These are phyloP conservation scores for Petrea volubilis DNA, from an alignment of 257 asterid species.

Conservation along the genomic window DNA sequence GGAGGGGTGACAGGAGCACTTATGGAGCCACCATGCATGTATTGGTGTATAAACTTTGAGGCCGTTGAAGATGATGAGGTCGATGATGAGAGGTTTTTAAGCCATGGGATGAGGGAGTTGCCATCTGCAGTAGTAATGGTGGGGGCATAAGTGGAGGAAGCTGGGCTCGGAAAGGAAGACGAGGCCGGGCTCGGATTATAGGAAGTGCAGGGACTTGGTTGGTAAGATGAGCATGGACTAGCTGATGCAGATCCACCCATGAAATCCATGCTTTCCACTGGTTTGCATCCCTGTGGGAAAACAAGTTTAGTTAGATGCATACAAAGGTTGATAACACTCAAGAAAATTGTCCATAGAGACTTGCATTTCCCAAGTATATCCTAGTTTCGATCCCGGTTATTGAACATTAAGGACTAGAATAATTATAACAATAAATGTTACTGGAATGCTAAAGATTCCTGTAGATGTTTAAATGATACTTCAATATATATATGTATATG, in stretches of 20 bases:
- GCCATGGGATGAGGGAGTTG: conserved; percentile 78
- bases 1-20: conserved; percentile 89
- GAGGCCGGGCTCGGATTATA: conserved; percentile 55
- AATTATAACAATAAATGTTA: no score
- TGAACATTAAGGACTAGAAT: no score
- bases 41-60: conserved; percentile 42
- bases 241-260: conserved; percentile 46
- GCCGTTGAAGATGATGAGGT: conserved; percentile 39
- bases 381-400: no score
- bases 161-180: conserved; percentile 52
- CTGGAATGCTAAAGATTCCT: no score
- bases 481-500: no score
- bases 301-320: background rate
- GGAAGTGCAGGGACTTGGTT: conserved; percentile 35
- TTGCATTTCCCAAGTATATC: no score
- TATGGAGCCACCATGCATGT: conserved; percentile 55
- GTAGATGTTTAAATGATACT: no score
- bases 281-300: conserved; percentile 41
- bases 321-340: no score
- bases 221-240: conserved; percentile 55
- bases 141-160: conserved; percentile 40
- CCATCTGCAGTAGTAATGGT: conserved; percentile 40
- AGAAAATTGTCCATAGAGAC: no score
- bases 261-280: conserved; percentile 42
- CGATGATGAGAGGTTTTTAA: conserved; percentile 59